phyloP scores from a whole-genome alignment of 2,329 filamentous ascomycete species.

The Sclerotinia glacialis region DNA sequence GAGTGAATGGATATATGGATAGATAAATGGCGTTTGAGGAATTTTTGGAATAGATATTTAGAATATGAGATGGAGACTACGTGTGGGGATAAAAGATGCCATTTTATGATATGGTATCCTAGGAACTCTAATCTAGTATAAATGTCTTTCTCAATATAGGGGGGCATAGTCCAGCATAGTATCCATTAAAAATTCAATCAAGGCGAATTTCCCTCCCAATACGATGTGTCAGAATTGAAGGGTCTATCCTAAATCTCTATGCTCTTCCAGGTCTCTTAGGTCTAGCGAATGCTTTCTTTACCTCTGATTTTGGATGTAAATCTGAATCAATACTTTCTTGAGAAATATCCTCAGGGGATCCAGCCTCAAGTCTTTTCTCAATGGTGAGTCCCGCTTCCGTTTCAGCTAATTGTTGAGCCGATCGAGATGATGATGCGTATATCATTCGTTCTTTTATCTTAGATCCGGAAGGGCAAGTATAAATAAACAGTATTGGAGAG shows the following conservation, averaged over 20 bases:
- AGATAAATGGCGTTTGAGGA: background rate
- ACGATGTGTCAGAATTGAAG: background rate
- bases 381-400: conserved; percentile 62
- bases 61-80: background rate
- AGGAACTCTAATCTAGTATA: background rate
- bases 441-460: conserved; percentile 81
- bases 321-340: conserved; percentile 63
- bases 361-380: conserved; percentile 68
- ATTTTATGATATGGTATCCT: background rate
- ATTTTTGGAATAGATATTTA: background rate
- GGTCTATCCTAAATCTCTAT: conserved; percentile 24
- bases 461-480: conserved; percentile 72
- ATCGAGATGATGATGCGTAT: conserved; percentile 69
- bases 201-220: background rate
- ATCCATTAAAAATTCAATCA: conserved; percentile 21
- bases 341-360: conserved; percentile 67
- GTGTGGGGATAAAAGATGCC: background rate
- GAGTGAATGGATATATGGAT: conserved; percentile 47
- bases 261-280: conserved; percentile 70
- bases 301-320: conserved; percentile 64
- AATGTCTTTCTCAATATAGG: background rate
- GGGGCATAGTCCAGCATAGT: conserved; percentile 28
- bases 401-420: conserved; percentile 65
- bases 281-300: conserved; percentile 68
- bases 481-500: conserved; percentile 72